Conservation (phyloP, 2,329 filamentous ascomycete species). For the Venturia nashicola region DNA sequence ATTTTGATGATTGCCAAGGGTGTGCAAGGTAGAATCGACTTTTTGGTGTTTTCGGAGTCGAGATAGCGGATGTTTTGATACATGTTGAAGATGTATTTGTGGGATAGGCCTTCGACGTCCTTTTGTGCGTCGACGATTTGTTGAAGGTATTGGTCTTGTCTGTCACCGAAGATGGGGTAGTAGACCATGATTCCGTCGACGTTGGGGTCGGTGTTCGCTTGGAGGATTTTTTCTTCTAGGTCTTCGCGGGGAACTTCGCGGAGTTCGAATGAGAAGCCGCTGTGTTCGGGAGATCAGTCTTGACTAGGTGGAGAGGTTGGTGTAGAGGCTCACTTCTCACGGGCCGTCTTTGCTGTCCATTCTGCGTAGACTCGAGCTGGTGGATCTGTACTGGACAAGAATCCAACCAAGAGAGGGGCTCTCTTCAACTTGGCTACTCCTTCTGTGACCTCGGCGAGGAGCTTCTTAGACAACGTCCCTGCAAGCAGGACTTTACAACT, state of each 20-base stretch:
- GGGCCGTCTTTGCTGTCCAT: slow-evolving; percentile 93
- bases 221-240: slow-evolving; percentile 78
- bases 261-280: slow-evolving; percentile 76
- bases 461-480: slow-evolving; percentile 69
- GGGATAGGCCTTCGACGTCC: slow-evolving; percentile 90
- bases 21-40: slow-evolving; percentile 90
- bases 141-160: slow-evolving; percentile 89
- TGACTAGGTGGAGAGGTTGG: neutral
- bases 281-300: neutral
- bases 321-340: slow-evolving; percentile 68
- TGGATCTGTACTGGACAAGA: slow-evolving; percentile 84
- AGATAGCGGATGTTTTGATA: slow-evolving; percentile 96
- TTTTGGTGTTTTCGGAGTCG: slow-evolving; percentile 67
- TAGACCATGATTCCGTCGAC: slow-evolving; percentile 94
- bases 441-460: slow-evolving; percentile 66
- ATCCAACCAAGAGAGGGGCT: slow-evolving; percentile 73
- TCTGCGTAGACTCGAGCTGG: slow-evolving; percentile 89
- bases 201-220: slow-evolving; percentile 63
- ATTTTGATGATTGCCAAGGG: slow-evolving; percentile 95
- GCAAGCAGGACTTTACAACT: slow-evolving; percentile 89
- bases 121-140: slow-evolving; percentile 83
- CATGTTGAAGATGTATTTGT: slow-evolving; percentile 97
- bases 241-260: slow-evolving; percentile 73
- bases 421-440: slow-evolving; percentile 60
- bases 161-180: slow-evolving; percentile 89